A percentile compares a stretch with the other conserved stretches of the same genome.
Evolutionary conservation across 2,329 filamentous ascomycete genomes (phyloP).

Genomic region (Pseudogymnoascus sp.): DNA sequence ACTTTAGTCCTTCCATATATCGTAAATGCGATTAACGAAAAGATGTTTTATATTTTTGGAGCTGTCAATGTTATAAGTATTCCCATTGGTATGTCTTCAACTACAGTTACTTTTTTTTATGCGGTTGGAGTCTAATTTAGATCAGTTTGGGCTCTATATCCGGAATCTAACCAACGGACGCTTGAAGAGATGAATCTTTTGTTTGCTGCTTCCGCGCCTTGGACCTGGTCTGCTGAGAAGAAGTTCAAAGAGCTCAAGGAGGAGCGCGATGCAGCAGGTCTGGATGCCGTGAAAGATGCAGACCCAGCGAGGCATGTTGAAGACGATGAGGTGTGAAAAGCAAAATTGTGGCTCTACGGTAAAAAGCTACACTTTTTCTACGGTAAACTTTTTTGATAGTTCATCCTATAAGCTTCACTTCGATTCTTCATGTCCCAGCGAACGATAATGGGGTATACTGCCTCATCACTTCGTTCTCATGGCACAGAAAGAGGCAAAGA

Average conservation of each 20-base stretch:
- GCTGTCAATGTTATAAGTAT: conserved; percentile 58
- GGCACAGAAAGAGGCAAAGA: not conserved
- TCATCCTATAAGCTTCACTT: not conserved
- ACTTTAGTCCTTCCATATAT: not conserved
- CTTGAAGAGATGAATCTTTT: conserved; percentile 68
- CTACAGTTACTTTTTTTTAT: not conserved
- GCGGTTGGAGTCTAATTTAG: not conserved
- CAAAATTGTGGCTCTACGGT: not conserved
- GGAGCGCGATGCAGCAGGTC: conserved; percentile 27
- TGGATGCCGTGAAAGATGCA: not conserved
- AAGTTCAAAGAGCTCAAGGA: conserved; percentile 54
- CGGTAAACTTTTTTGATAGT: not conserved
- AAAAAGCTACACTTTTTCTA: too few species aligned
- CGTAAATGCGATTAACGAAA: conserved; percentile 53
- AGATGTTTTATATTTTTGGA: conserved; percentile 67
- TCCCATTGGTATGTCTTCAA: conserved; percentile 36
- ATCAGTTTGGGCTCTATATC: conserved; percentile 55
- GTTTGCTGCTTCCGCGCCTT: conserved; percentile 58
- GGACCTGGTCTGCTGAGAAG: conserved; percentile 63
- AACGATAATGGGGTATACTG: not conserved
- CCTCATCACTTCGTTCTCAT: not conserved
- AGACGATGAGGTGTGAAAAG: not conserved
- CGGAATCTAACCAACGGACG: conserved; percentile 64
- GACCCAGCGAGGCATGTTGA: not conserved
- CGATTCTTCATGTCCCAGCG: not conserved